Percentiles rank a stretch among this genome's conserved stretches.
Conservation (phyloP, 495 filamentous ascomycete species). For the Penicillium waksmanii region DNA sequence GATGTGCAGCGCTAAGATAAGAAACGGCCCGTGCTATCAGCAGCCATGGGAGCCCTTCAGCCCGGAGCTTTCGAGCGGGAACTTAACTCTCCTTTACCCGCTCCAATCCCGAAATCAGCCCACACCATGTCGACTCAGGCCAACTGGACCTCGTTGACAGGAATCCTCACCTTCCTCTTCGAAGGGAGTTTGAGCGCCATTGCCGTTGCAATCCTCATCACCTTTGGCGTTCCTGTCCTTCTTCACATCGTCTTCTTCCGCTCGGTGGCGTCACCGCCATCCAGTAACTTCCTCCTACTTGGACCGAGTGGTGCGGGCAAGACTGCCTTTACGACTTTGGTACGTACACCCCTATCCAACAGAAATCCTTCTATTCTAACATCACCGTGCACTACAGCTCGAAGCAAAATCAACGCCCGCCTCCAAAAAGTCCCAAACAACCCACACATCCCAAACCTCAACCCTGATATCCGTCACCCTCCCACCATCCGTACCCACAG, state of each 20-base stretch:
- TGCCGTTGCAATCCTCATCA: slow-evolving; percentile 66
- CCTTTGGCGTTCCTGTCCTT: slow-evolving; percentile 72
- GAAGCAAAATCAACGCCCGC: slow-evolving; percentile 42
- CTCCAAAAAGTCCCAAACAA: slow-evolving; percentile 47
- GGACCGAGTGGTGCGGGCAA: slow-evolving; percentile 88
- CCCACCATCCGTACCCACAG: slow-evolving; percentile 62
- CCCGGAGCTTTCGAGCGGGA: too few relatives aligned
- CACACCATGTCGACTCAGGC: slow-evolving; percentile 37
- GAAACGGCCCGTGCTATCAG: slow-evolving; percentile 30
- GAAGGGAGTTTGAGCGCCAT: slow-evolving; percentile 55
- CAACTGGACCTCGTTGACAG: slow-evolving; percentile 39
- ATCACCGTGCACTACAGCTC: slow-evolving; percentile 39
- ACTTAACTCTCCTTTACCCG: slow-evolving; percentile 8
- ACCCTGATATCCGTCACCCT: slow-evolving; percentile 72
- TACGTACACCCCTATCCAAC: slow-evolving; percentile 36
- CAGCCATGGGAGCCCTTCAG: background rate
- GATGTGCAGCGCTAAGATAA: slow-evolving; percentile 26
- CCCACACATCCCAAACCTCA: slow-evolving; percentile 82
- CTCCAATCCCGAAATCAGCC: slow-evolving; percentile 12
- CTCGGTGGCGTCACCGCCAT: slow-evolving; percentile 61
- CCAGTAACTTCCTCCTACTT: slow-evolving; percentile 82
- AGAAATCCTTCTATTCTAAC: slow-evolving; percentile 4
- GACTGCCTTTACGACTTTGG: slow-evolving; percentile 82
- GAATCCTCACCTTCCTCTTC: slow-evolving; percentile 46
- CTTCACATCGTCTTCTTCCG: slow-evolving; percentile 78